These are phyloP conservation scores for Phaeophleospora eucalypticola DNA, from an alignment of 2,329 filamentous ascomycete genomes.

Conservation along the genomic window DNA sequence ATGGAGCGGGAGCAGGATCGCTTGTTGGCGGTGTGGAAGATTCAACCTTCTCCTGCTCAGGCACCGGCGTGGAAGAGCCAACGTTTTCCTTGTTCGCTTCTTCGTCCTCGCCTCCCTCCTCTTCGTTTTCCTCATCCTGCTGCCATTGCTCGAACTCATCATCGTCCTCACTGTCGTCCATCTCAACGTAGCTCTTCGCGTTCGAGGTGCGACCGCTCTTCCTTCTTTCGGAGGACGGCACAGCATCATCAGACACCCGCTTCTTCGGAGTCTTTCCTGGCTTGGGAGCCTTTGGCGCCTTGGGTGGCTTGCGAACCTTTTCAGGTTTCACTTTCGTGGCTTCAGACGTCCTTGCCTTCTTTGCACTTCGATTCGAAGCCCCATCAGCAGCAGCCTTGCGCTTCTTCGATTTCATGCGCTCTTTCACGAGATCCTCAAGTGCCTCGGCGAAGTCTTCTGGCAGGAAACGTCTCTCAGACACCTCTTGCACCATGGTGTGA, in stretches of 20 bases:
- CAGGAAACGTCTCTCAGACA: constrained; percentile 80
- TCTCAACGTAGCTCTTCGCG: constrained; percentile 44
- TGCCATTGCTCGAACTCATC: constrained; percentile 31
- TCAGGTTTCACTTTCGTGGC: constrained; percentile 19
- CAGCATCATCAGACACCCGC: constrained; percentile 33
- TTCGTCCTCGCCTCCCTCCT: constrained; percentile 21
- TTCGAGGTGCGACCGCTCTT: constrained; percentile 40
- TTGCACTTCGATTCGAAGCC: constrained; percentile 21
- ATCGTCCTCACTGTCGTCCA: constrained; percentile 42
- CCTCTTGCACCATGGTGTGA: constrained; percentile 75
- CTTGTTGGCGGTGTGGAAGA: constrained; percentile 30
- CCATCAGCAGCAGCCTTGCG: constrained; percentile 30
- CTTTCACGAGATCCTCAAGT: constrained; percentile 73
- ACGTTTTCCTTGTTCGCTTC: constrained; percentile 26
- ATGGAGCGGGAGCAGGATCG: constrained; percentile 19
- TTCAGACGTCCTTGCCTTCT: constrained; percentile 25
- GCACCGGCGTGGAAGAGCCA: constrained; percentile 11
- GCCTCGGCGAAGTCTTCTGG: constrained; percentile 69
- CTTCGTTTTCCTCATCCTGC: constrained; percentile 23
- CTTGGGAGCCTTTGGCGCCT: constrained; percentile 32
- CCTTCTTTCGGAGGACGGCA: constrained; percentile 39
- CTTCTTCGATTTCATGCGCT: constrained; percentile 59
- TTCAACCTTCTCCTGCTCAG: constrained; percentile 21
- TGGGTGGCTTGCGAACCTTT: constrained; percentile 35
- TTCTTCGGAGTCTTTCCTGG: constrained; percentile 38